Percentiles rank a stretch among this genome's conserved stretches.
Evolutionary conservation across 2,329 filamentous ascomycete species (phyloP).

Genomic region (Hysterium pulicare): DNA sequence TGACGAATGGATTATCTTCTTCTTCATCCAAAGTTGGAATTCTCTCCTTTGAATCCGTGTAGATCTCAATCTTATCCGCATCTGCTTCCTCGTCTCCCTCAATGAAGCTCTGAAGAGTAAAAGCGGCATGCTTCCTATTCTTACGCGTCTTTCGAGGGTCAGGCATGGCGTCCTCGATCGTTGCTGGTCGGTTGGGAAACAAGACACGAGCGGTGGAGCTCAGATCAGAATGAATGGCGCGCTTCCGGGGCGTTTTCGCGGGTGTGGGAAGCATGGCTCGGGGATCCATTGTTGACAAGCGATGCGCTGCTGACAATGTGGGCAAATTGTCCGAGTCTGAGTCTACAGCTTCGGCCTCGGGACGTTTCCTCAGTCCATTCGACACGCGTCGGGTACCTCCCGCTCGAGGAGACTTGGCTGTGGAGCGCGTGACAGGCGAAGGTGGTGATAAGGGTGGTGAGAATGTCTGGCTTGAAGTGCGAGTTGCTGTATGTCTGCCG

Average conservation of each 20-base stretch:
- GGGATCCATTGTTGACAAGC: conserved; percentile 27
- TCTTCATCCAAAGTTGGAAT: conserved; percentile 65
- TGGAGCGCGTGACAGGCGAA: conserved; percentile 23
- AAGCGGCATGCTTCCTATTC: conserved; percentile 51
- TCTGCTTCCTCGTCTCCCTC: conserved; percentile 55
- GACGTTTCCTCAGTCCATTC: conserved; percentile 11
- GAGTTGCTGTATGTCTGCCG: conserved; percentile 18
- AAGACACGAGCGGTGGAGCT: conserved; percentile 52
- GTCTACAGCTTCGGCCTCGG: conserved; percentile 21
- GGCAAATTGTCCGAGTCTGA: conserved; percentile 29
- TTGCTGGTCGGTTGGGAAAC: conserved; percentile 61
- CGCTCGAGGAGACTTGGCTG: conserved; percentile 4
- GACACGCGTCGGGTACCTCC: not conserved
- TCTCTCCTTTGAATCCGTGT: conserved; percentile 73
- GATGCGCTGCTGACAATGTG: conserved; percentile 23
- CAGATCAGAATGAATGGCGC: conserved; percentile 39
- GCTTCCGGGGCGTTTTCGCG: conserved; percentile 71
- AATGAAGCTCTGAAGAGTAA: conserved; percentile 35
- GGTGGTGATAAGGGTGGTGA: conserved; percentile 43
- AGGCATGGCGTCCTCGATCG: conserved; percentile 56
- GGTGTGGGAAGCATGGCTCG: conserved; percentile 70
- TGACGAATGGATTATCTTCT: conserved; percentile 70
- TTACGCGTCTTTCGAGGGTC: conserved; percentile 58
- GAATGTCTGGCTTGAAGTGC: conserved; percentile 48
- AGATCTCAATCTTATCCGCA: conserved; percentile 59